Conservation (phyloP, 305 asterid genomes). For the Plantago coronopus region DNA sequence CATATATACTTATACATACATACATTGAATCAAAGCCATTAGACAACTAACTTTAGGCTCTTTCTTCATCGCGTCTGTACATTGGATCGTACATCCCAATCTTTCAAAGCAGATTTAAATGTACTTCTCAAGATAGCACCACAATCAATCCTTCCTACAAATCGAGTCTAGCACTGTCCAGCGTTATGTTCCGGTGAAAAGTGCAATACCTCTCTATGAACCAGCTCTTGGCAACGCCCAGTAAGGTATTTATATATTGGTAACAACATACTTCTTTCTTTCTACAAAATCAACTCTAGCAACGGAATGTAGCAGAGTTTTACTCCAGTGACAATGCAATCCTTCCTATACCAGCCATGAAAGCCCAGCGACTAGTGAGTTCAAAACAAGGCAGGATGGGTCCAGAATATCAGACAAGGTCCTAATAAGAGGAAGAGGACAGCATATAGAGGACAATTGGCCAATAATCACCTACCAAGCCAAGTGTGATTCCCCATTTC, state of each 20-base stretch:
- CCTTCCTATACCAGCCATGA: too few species aligned
- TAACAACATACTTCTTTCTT: neutral
- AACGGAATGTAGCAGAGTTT: too few species aligned
- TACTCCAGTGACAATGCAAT: too few species aligned
- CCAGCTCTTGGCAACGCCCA: constrained; percentile 7
- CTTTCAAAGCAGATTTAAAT: constrained; percentile 14
- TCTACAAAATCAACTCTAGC: too few species aligned
- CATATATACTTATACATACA: neutral
- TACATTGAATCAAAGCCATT: constrained; percentile 11
- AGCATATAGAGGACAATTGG: constrained; percentile 11
- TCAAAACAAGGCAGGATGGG: too few species aligned
- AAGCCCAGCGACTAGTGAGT: too few species aligned
- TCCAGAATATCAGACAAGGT: too few species aligned
- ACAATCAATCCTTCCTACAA: too few species aligned
- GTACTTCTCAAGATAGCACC: neutral
- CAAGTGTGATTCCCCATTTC: too few species aligned
- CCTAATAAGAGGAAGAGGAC: constrained; percentile 3
- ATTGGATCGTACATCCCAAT: too few species aligned
- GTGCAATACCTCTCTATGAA: neutral
- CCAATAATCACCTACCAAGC: constrained; percentile 15
- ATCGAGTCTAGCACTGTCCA: too few species aligned
- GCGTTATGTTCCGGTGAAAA: neutral
- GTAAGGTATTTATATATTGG: neutral
- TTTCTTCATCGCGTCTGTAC: neutral
- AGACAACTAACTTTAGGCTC: constrained; percentile 2